A percentile compares a stretch with the other conserved stretches of the same genome.
phyloP scores from a whole-genome alignment of 345 rosid species.

The Eucalyptus erythrocorys region DNA sequence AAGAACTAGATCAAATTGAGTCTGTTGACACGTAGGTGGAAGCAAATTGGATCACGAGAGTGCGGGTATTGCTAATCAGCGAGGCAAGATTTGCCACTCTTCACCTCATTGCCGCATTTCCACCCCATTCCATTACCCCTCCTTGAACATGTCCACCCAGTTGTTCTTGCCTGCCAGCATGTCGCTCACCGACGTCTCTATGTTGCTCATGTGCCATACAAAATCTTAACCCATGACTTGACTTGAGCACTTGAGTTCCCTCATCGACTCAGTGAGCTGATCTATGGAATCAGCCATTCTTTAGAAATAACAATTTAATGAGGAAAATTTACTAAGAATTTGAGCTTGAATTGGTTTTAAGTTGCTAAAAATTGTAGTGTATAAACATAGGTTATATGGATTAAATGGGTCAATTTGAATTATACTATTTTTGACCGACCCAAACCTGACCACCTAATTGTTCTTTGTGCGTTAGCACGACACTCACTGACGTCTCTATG shows the following conservation, averaged over 20 bases:
- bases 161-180: background rate
- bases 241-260: background rate
- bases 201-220: background rate
- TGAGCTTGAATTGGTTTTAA: too few relatives aligned
- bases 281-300: accelerated
- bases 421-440: accelerated
- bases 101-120: background rate
- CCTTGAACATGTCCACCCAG: background rate
- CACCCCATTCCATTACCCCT: background rate
- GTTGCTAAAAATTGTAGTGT: too few relatives aligned
- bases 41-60: background rate
- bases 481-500: background rate
- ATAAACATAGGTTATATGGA: too few relatives aligned
- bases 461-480: accelerated
- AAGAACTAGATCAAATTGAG: background rate
- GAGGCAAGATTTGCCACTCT: background rate
- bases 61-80: background rate
- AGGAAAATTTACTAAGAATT: too few relatives aligned
- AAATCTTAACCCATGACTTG: background rate
- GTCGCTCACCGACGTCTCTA: background rate
- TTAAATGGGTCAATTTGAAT: too few relatives aligned
- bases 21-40: background rate
- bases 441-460: background rate
- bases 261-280: accelerated
- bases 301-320: too few relatives aligned